Base-by-base conservation (phyloP, 192 early-diverging fungal genomes). In the Coemansia sp. region DNA sequence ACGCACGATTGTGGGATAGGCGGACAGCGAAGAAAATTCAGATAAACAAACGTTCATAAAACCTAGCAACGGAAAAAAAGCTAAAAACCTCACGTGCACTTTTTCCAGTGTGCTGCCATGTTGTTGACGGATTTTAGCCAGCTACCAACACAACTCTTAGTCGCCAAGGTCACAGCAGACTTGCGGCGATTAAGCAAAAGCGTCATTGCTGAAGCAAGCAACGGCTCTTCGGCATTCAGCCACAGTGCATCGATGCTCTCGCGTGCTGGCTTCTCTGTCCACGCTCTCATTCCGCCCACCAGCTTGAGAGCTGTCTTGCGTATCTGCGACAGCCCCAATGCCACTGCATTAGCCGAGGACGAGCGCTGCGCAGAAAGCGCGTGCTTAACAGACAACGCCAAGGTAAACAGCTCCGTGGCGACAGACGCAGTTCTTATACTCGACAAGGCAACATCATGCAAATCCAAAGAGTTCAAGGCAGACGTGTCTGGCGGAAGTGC, bases 41-140 rank as follows among this genome's bases (percentile, higher is more conserved):
- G 3, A 13, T 3, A 50, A 50, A 50, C 13, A 21, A 48, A 23
- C 14, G 24, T 50, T 50, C 10, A 50, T 50, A 26, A 50, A 26
- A 26, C n/a, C n/a, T 26, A 50, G 20, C 9, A 50, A 26, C 10
- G 4, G 9, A 57, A 13, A 43, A 36, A 66, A 46, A 7, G n/a
- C 6, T 35, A 36, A 13, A 31, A 9, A 10, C 14, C 20, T 34
- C 36, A 58, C 3, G 69, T 68, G 34, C 65, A 66, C 37, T 67
- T 69, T 46, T 81, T 73, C 78, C 78, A 81, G 10, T 72, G 78
- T 2, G 28, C 56, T 48, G 69, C 18, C 55, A 75, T 37, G 61
- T 59, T 68, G 48, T 69, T 74, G 39, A 56, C 67, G 35, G 78
- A 81, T 18, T 69, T 63, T 16, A 69, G 59, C 78, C 78, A 81